phyloP scores from a whole-genome alignment of 2,329 filamentous ascomycete genomes.

The Colletotrichum lini region DNA sequence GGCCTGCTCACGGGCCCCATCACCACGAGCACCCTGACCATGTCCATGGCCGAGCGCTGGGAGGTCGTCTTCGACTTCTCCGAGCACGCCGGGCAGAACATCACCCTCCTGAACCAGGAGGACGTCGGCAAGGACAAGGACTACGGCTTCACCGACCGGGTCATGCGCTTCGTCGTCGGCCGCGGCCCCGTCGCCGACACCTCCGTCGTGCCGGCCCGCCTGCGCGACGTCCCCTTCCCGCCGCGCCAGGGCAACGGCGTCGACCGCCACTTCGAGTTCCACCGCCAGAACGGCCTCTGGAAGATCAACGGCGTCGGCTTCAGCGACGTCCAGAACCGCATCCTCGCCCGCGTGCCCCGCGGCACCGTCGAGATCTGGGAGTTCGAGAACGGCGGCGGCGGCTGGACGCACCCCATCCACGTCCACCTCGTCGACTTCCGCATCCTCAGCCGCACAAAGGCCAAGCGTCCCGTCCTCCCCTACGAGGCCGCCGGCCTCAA shows the following conservation, averaged over 20 bases:
- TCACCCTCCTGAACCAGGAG: conserved; percentile 54
- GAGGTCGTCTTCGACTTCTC: conserved; percentile 72
- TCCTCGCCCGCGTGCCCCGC: conserved; percentile 62
- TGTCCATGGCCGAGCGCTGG: conserved; percentile 71
- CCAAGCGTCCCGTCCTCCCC: conserved; percentile 57
- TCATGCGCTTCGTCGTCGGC: conserved; percentile 67
- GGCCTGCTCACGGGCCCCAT: conserved; percentile 65
- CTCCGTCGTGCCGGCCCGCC: conserved; percentile 51
- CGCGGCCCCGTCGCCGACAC: conserved; percentile 52
- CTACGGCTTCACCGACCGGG: conserved; percentile 65
- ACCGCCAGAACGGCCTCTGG: conserved; percentile 60
- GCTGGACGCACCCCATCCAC: conserved; percentile 69
- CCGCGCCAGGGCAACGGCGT: conserved; percentile 50
- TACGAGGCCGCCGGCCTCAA: conserved; percentile 71
- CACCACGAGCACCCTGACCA: conserved; percentile 55
- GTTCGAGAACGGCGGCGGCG: conserved; percentile 64
- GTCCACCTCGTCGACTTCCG: conserved; percentile 73
- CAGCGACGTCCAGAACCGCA: conserved; percentile 61
- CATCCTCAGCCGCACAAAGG: conserved; percentile 63
- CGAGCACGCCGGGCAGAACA: conserved; percentile 61
- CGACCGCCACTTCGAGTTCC: conserved; percentile 62
- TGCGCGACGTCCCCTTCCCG: conserved; percentile 58
- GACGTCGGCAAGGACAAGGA: conserved; percentile 61
- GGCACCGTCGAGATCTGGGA: conserved; percentile 65
- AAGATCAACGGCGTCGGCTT: conserved; percentile 67